A percentile compares a stretch with the other conserved stretches of the same genome.
Evolutionary conservation across 257 asterid genomes (phyloP).

Genomic region (Petunia secreta): DNA sequence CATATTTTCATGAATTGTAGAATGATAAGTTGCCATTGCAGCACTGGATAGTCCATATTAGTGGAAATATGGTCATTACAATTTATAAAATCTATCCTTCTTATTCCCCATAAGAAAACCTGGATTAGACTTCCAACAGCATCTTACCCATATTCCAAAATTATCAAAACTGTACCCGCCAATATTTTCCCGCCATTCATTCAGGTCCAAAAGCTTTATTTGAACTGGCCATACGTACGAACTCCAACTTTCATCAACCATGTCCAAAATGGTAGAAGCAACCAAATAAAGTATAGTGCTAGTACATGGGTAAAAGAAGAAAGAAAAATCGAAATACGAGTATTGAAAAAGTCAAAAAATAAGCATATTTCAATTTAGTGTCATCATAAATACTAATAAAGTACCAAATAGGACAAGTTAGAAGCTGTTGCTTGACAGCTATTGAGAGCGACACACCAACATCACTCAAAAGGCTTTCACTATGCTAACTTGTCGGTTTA

Average conservation of each 20-base stretch:
- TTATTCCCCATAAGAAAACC: too few species aligned
- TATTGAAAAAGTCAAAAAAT: too few species aligned
- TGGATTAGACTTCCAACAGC: too few species aligned
- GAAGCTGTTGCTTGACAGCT: constrained; percentile 34
- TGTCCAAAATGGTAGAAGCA: constrained; percentile 20
- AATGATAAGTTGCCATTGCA: too few species aligned
- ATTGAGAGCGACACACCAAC: constrained; percentile 46
- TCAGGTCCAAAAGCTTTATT: background rate
- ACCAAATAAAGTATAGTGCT: background rate
- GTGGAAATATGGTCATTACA: too few species aligned
- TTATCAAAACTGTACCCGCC: background rate
- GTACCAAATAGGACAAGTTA: background rate
- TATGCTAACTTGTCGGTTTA: constrained; percentile 30
- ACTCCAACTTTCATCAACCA: background rate
- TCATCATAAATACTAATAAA: background rate
- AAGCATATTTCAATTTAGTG: background rate
- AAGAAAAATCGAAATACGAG: background rate
- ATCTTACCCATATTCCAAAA: background rate
- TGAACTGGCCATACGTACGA: background rate
- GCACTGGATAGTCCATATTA: too few species aligned
- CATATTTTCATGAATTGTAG: too few species aligned
- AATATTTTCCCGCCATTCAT: constrained; percentile 1
- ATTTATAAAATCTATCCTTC: too few species aligned
- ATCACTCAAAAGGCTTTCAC: constrained; percentile 29
- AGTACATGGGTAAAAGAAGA: background rate